Percentiles rank a stretch among this genome's conserved stretches.
Evolutionary conservation across 1,284 basidiomycete genomes (phyloP).

Genomic region (Phellopilus nigrolimitatus): DNA sequence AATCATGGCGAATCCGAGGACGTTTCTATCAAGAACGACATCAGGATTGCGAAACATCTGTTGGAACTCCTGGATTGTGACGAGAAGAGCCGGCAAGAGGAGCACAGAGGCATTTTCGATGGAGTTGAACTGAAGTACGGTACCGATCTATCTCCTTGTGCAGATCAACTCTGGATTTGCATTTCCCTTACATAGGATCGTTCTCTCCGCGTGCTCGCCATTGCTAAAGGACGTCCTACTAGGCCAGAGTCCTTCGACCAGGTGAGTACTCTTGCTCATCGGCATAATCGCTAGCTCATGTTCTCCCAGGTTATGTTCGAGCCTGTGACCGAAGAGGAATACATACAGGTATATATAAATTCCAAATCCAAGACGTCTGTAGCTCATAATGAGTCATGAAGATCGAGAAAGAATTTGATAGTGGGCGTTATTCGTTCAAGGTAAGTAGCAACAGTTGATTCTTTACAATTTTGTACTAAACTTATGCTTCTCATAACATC

Average conservation of each 20-base stretch:
- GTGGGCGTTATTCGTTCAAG: slow-evolving; percentile 56
- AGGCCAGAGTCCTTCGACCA: slow-evolving; percentile 57
- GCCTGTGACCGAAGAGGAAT: slow-evolving; percentile 41
- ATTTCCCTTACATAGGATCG: too few species aligned
- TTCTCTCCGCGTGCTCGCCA: slow-evolving; percentile 52
- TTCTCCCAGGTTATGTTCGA: slow-evolving; percentile 41
- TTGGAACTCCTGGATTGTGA: too few species aligned
- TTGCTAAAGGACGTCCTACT: slow-evolving; percentile 44
- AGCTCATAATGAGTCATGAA: slow-evolving; percentile 23
- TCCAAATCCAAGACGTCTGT: not conserved
- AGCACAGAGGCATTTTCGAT: too few species aligned
- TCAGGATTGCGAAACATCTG: too few species aligned
- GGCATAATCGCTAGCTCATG: not conserved
- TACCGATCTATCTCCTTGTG: too few species aligned
- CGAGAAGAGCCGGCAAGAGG: too few species aligned
- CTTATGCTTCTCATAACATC: slow-evolving; percentile 2
- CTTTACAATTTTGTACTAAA: not conserved
- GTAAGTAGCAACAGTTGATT: slow-evolving; percentile 29
- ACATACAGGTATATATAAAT: slow-evolving; percentile 34
- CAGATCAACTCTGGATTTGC: too few species aligned
- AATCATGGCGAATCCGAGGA: too few species aligned
- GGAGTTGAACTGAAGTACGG: too few species aligned
- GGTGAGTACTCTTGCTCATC: slow-evolving; percentile 29
- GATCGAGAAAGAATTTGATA: slow-evolving; percentile 55
- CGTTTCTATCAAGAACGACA: too few species aligned